Base-by-base conservation (phyloP, 1,139 yeast species). In the Saccharomyces hybrid region DNA sequence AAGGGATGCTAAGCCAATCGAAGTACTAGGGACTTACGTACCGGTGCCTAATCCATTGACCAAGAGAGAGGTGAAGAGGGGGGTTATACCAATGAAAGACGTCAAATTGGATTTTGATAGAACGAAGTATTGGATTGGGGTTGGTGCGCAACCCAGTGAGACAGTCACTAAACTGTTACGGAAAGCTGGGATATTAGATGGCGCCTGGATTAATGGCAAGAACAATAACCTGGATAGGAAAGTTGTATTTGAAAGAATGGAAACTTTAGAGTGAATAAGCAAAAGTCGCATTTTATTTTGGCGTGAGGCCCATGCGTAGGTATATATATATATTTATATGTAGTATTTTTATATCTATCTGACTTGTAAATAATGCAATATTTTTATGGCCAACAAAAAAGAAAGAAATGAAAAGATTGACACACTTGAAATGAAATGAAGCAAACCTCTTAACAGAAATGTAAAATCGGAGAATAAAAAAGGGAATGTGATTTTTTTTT, bases 61-160 rank as follows among this genome's bases (percentile, higher is more conserved):
- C 0, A 79, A 55, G 14, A 60, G 83, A 38, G 81, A 77, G 61
- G 84, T 83, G 61, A 76, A 74, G 60, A 76, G 74, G 24, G 82
- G 83, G n/a, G 72, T 75, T 48, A 76, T 79, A 60, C 89, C 95
- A 24, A 78, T 80, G 54, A 93, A 93, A 69, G 90, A 90, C 63
- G 81, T 93, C 46, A 80, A 83, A 62, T 75, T 93, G 50, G 98
- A 93, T 69, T 89, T 93, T 68, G 83, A 84, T 61, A 82, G 97
- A 62, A 83, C 96, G n/a, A 89, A 89, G 71, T 95, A 93, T 73
- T 93, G 99, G 99, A 75, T 93, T 49, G 96, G 97, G 66, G 96
- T 89, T 14, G 99, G 99, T n/a, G 99, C 98, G 1, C 96, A 88
- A 69, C 96, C 96, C 3, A 84, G 95, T 34, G 91, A 87, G 48